A percentile compares a stretch with the other conserved stretches of the same genome.
Evolutionary conservation across 805 yeast species (phyloP).

Genomic region (Kodamaea fukazawae): DNA sequence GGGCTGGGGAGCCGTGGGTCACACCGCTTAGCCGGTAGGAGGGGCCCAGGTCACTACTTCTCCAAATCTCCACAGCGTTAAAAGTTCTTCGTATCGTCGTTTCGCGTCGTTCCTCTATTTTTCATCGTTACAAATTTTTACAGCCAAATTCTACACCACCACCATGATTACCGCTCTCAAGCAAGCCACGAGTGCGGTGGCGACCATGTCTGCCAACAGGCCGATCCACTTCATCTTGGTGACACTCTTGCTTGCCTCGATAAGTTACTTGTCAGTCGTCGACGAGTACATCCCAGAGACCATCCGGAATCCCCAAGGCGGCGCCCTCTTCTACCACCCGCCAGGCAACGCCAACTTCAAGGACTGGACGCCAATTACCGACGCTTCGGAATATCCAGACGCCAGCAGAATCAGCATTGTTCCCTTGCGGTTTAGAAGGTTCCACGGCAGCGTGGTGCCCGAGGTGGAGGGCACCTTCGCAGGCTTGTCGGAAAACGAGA

Average conservation of each 20-base stretch:
- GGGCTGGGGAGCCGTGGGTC: too few relatives aligned
- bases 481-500: slow-evolving; percentile 42
- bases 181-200: slow-evolving; percentile 39
- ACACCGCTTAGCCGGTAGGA: too few relatives aligned
- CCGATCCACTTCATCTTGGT: slow-evolving; percentile 85
- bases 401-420: slow-evolving; percentile 49
- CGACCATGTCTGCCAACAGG: slow-evolving; percentile 63
- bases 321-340: slow-evolving; percentile 34
- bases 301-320: slow-evolving; percentile 33
- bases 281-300: slow-evolving; percentile 59
- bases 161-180: slow-evolving; percentile 20
- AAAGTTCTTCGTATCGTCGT: too few relatives aligned
- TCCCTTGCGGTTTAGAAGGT: slow-evolving; percentile 56
- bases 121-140: slow-evolving; percentile 1
- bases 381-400: slow-evolving; percentile 35
- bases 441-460: slow-evolving; percentile 42
- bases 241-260: slow-evolving; percentile 70
- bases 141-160: slow-evolving; percentile 4
- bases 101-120: neutral
- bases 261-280: slow-evolving; percentile 73
- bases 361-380: slow-evolving; percentile 51
- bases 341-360: slow-evolving; percentile 31
- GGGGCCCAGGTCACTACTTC: too few relatives aligned
- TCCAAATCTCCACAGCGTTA: too few relatives aligned
- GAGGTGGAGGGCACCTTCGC: slow-evolving; percentile 36